Evolutionary conservation across 345 rosid species (phyloP).

Genomic region (Hypericum androsaemum): DNA sequence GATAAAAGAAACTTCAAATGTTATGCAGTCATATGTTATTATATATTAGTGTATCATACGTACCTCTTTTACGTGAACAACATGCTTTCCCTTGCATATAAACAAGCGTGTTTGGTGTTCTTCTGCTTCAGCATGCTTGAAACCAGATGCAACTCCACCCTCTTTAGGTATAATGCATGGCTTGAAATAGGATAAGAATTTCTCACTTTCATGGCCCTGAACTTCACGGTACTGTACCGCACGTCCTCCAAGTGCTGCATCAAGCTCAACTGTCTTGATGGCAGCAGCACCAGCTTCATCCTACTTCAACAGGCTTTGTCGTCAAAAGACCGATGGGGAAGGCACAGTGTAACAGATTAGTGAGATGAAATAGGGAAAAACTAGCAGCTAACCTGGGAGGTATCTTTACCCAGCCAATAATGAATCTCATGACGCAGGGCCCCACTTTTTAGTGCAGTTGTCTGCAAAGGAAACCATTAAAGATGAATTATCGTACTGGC

Average conservation of each 20-base stretch:
- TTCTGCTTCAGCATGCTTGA: conserved; percentile 64
- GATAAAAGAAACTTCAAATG: conserved; percentile 1
- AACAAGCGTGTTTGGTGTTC: conserved; percentile 73
- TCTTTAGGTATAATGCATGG: conserved; percentile 95
- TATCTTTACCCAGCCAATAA: conserved; percentile 92
- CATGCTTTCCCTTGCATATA: conserved; percentile 91
- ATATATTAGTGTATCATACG: conserved; percentile 19
- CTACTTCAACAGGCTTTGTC: conserved; percentile 33
- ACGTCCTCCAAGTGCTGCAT: conserved; percentile 98
- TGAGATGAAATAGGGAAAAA: background rate
- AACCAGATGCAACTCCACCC: conserved; percentile 89
- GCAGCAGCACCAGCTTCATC: conserved; percentile 96
- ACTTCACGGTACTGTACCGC: conserved; percentile 98
- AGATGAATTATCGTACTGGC: background rate
- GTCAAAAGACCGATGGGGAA: conserved; percentile 11
- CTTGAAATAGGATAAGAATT: conserved; percentile 87
- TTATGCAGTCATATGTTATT: background rate
- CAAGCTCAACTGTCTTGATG: conserved; percentile 83
- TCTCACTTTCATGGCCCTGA: conserved; percentile 92
- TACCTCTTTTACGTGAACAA: conserved; percentile 91
- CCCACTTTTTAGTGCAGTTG: conserved; percentile 60
- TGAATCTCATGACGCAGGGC: conserved; percentile 76
- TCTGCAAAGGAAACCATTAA: conserved; percentile 31
- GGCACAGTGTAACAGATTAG: background rate
- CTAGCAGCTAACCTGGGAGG: conserved; percentile 47